Percentiles rank a stretch among this genome's conserved stretches.
These are phyloP conservation scores for Crucihimalaya himalaica DNA, from an alignment of 345 rosid species.

Conservation along the genomic window DNA sequence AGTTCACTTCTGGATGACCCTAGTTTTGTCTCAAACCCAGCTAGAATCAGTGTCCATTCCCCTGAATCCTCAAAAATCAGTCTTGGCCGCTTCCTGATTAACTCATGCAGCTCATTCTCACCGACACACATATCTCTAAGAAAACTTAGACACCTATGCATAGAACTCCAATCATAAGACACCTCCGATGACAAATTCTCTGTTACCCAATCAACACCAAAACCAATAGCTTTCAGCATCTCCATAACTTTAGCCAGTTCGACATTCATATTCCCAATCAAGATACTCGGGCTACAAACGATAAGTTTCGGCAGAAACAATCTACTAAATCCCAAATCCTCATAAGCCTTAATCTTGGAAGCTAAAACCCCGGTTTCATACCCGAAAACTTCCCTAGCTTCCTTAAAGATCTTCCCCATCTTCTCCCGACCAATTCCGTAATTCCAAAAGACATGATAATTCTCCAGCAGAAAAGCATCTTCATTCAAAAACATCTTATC, in stretches of 20 bases:
- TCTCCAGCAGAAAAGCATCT: slow-evolving; percentile 61
- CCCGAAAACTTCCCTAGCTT: slow-evolving; percentile 55
- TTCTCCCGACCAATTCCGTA: slow-evolving; percentile 52
- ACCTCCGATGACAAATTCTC: slow-evolving; percentile 42
- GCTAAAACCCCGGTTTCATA: slow-evolving; percentile 52
- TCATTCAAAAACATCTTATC: slow-evolving; percentile 63
- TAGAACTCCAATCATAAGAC: slow-evolving; percentile 57
- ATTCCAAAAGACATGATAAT: slow-evolving; percentile 58
- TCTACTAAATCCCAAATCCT: slow-evolving; percentile 55
- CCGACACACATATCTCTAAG: slow-evolving; percentile 40
- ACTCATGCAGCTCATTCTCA: slow-evolving; percentile 42
- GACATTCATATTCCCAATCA: slow-evolving; percentile 52
- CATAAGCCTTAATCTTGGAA: slow-evolving; percentile 59
- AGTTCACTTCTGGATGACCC: slow-evolving; percentile 53
- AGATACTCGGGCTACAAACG: slow-evolving; percentile 50
- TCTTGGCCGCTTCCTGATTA: slow-evolving; percentile 54
- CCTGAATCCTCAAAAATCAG: slow-evolving; percentile 66
- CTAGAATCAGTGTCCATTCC: slow-evolving; percentile 44
- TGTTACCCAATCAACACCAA: slow-evolving; percentile 52
- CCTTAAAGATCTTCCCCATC: slow-evolving; percentile 63
- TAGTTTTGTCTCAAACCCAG: slow-evolving; percentile 60
- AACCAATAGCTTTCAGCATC: slow-evolving; percentile 50
- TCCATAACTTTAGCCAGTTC: slow-evolving; percentile 51
- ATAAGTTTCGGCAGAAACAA: slow-evolving; percentile 47
- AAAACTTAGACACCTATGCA: slow-evolving; percentile 47